These are phyloP conservation scores for Vanrija sp. DNA, from an alignment of 1,284 basidiomycete genomes.

Conservation along the genomic window DNA sequence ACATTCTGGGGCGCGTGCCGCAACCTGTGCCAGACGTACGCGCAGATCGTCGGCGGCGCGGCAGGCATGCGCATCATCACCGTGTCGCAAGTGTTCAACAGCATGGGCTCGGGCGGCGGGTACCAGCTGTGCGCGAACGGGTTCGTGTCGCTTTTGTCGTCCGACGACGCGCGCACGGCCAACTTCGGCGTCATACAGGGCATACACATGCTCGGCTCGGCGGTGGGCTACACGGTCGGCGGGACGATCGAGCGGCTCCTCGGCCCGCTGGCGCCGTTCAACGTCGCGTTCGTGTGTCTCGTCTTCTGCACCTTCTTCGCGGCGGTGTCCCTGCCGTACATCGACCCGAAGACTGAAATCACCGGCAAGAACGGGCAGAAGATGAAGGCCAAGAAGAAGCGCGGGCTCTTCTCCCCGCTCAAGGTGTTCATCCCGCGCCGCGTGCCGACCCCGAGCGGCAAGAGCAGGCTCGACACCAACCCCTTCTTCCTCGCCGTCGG, in stretches of 20 bases:
- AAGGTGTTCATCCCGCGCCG: slow-evolving; percentile 38
- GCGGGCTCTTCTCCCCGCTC: slow-evolving; percentile 38
- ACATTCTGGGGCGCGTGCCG: slow-evolving; percentile 42
- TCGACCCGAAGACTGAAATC: slow-evolving; percentile 20
- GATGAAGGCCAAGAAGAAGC: slow-evolving; percentile 10
- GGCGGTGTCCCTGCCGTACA: slow-evolving; percentile 43
- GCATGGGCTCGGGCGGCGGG: slow-evolving; percentile 42
- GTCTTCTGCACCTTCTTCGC: slow-evolving; percentile 42
- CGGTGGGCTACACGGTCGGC: slow-evolving; percentile 26
- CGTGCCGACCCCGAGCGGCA: background rate
- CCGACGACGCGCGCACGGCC: slow-evolving; percentile 34
- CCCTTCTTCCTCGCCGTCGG: slow-evolving; percentile 39
- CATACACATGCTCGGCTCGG: slow-evolving; percentile 36
- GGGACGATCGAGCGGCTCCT: slow-evolving; percentile 32
- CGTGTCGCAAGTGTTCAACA: slow-evolving; percentile 43
- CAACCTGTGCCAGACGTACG: slow-evolving; percentile 40
- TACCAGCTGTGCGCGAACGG: slow-evolving; percentile 41
- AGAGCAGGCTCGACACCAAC: slow-evolving; percentile 30
- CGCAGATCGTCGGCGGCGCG: slow-evolving; percentile 27
- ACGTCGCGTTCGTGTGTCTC: slow-evolving; percentile 37
- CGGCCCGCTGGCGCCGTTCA: slow-evolving; percentile 39
- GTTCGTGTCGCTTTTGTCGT: slow-evolving; percentile 31
- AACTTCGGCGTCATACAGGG: slow-evolving; percentile 43
- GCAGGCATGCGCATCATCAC: slow-evolving; percentile 39
- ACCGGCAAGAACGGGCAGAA: slow-evolving; percentile 2